These are phyloP conservation scores for Sonneratia caseolaris DNA, from an alignment of 345 rosid species.

Conservation along the genomic window DNA sequence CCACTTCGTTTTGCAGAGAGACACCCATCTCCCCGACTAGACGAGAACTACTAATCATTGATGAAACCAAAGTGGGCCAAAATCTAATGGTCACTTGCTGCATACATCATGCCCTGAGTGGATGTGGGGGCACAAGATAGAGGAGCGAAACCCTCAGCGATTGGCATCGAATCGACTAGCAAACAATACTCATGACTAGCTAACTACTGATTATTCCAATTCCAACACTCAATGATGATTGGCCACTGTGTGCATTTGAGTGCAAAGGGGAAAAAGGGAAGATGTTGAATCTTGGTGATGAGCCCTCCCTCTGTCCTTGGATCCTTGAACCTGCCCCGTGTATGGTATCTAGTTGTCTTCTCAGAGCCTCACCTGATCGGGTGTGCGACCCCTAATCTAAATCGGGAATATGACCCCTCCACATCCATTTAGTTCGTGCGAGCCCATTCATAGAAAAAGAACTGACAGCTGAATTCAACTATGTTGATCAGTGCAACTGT, in stretches of 20 bases:
- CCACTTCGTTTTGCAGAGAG: not conserved
- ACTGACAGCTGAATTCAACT: not conserved
- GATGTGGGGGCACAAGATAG: not conserved
- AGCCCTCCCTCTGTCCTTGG: constrained; percentile 8
- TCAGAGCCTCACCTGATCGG: not conserved
- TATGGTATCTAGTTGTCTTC: constrained; percentile 13
- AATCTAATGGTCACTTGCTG: too few relatives aligned
- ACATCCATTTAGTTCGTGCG: not conserved
- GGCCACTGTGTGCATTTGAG: not conserved
- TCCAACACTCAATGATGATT: constrained; percentile 1
- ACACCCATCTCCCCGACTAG: too few relatives aligned
- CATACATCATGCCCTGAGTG: not conserved
- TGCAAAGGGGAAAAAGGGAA: not conserved
- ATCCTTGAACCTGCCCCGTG: constrained; percentile 68
- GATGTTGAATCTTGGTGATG: not conserved
- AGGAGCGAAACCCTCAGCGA: not conserved
- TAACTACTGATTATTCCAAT: not conserved
- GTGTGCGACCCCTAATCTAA: constrained; percentile 30
- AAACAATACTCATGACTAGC: not conserved
- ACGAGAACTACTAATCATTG: too few relatives aligned
- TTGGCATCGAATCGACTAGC: not conserved
- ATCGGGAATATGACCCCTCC: constrained; percentile 22
- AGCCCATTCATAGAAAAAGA: not conserved
- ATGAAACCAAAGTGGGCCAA: too few relatives aligned
- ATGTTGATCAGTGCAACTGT: not conserved